phyloP scores from a whole-genome alignment of 2,329 filamentous ascomycete species.

The Neopestalotiopsis sp. region DNA sequence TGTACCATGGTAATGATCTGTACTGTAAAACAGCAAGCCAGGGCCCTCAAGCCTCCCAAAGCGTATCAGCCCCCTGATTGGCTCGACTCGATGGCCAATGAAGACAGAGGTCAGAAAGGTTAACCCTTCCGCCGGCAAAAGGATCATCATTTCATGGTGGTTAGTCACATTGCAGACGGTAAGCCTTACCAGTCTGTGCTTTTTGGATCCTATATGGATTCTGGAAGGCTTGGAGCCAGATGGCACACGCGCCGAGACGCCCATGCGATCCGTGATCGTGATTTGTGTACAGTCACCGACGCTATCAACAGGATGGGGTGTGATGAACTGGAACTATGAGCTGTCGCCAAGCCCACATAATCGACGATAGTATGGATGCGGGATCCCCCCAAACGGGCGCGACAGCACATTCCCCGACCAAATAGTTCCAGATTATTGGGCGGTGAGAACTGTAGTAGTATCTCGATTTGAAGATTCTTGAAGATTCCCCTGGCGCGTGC shows the following conservation, averaged over 20 bases:
- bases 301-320: slow-evolving; percentile 4
- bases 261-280: background rate
- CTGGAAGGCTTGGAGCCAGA: background rate
- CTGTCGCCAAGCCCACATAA: slow-evolving; percentile 5
- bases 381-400: background rate
- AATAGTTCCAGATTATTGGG: slow-evolving; percentile 2
- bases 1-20: too few relatives aligned
- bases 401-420: slow-evolving; percentile 7
- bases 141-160: background rate
- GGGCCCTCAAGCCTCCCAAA: background rate
- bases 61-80: background rate
- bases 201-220: background rate
- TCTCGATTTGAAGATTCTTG: background rate
- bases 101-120: background rate
- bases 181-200: slow-evolving; percentile 1
- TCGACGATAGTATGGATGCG: background rate
- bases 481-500: background rate
- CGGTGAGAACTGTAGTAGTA: background rate
- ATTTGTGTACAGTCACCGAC: slow-evolving; percentile 11
- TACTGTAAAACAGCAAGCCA: background rate
- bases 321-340: slow-evolving; percentile 13
- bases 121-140: background rate
- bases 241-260: background rate
- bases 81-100: background rate
- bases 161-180: slow-evolving; percentile 1